Evolutionary conservation across 768 basidiomycete species (phyloP).

Genomic region (Pleurotus sapidus): DNA sequence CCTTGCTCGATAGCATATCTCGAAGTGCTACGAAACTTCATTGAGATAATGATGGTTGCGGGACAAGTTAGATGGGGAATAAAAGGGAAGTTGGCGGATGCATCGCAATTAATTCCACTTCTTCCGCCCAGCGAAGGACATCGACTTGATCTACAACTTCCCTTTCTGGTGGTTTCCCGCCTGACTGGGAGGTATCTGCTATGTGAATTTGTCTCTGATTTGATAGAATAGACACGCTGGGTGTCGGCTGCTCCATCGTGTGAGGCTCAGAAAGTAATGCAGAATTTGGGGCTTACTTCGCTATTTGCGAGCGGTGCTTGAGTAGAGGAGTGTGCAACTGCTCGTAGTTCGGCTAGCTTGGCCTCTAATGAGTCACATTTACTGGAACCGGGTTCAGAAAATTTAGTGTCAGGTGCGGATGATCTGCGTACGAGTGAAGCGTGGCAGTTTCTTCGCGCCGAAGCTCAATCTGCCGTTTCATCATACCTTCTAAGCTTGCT

Average conservation of each 20-base stretch:
- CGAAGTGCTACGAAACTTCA: too few relatives aligned
- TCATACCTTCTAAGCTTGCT: slow-evolving; percentile 78
- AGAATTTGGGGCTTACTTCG: background rate
- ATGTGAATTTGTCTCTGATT: background rate
- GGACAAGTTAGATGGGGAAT: too few relatives aligned
- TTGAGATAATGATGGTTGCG: too few relatives aligned
- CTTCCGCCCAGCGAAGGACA: slow-evolving; percentile 25
- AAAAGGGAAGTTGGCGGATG: too few relatives aligned
- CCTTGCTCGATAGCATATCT: too few relatives aligned
- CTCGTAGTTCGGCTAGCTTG: slow-evolving; percentile 56
- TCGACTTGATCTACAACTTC: slow-evolving; percentile 13
- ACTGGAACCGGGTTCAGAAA: slow-evolving; percentile 26
- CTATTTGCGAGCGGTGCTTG: background rate
- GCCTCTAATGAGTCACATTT: slow-evolving; percentile 72
- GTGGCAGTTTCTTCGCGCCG: slow-evolving; percentile 67
- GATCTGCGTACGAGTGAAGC: slow-evolving; percentile 59
- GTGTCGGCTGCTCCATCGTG: background rate
- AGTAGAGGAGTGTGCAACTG: slow-evolving; percentile 21
- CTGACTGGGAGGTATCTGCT: background rate
- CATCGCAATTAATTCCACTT: slow-evolving; percentile 15
- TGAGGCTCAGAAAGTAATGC: too few relatives aligned
- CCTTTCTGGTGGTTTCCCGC: background rate
- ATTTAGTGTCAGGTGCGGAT: background rate
- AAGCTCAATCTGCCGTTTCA: slow-evolving; percentile 74
- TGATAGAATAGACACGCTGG: background rate